Evolutionary conservation across 805 yeast genomes (phyloP).

Genomic region (Priceomyces haplophilus): DNA sequence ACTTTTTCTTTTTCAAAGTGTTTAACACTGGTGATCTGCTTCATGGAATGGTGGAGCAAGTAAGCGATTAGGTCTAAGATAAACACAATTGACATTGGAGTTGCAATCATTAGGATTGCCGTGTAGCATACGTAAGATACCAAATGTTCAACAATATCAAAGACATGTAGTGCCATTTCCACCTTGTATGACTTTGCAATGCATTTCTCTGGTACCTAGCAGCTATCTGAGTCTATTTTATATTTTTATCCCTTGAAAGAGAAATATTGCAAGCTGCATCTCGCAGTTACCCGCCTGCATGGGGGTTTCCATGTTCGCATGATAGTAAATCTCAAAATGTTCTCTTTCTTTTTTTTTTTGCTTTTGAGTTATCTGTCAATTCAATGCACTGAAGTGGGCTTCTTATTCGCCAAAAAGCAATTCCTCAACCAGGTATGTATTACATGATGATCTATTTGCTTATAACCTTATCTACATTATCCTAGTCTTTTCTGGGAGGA

Average conservation of each 20-base stretch:
- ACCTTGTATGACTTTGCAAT: neutral
- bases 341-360: neutral
- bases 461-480: slow-evolving; percentile 22
- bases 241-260: neutral
- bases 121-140: neutral
- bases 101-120: slow-evolving; percentile 1
- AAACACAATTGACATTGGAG: slow-evolving; percentile 2
- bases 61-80: slow-evolving; percentile 2
- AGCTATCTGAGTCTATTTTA: neutral
- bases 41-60: neutral
- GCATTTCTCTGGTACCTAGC: no score
- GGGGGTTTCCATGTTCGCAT: neutral
- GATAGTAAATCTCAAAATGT: neutral
- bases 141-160: neutral
- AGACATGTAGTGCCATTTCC: neutral
- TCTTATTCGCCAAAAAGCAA: no score
- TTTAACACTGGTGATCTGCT: neutral
- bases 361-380: neutral
- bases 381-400: neutral
- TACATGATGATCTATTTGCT: slow-evolving; percentile 12
- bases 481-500: slow-evolving; percentile 11
- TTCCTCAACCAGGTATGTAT: slow-evolving; percentile 6
- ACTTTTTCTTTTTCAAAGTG: neutral
- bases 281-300: slow-evolving; percentile 1
- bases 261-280: neutral